phyloP scores from a whole-genome alignment of 331 rosid genomes.

The Malus hybrid region DNA sequence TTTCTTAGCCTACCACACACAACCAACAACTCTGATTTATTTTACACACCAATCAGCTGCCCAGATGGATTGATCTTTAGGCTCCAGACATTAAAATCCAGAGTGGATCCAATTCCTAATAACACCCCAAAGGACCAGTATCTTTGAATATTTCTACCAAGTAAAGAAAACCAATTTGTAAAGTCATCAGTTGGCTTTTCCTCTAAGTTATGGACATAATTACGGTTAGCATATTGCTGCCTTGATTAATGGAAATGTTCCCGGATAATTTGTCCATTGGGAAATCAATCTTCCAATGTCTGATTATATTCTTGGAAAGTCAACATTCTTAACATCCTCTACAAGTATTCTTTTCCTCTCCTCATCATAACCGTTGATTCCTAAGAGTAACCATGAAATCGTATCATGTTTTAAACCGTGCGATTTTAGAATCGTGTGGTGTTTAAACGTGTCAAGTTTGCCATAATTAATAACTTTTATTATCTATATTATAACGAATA shows the following conservation, averaged over 20 bases:
- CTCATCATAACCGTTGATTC: no score
- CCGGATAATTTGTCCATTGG: conserved; percentile 8
- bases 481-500: no score
- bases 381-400: neutral
- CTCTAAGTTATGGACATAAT: neutral
- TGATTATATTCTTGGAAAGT: neutral
- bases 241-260: conserved; percentile 30
- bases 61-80: no score
- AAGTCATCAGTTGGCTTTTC: neutral
- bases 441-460: no score
- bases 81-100: accelerated
- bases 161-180: neutral
- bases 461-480: no score
- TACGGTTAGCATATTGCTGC: conserved; percentile 44
- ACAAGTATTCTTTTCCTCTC: neutral
- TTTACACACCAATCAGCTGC: no score
- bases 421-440: no score
- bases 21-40: accelerated
- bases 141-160: no score
- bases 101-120: no score
- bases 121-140: no score
- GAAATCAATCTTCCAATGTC: neutral
- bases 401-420: neutral
- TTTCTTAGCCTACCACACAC: accelerated
- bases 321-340: neutral